A percentile compares a stretch with the other conserved stretches of the same genome.
phyloP scores from a whole-genome alignment of 305 asterid species.

The Fraxinus ornus region DNA sequence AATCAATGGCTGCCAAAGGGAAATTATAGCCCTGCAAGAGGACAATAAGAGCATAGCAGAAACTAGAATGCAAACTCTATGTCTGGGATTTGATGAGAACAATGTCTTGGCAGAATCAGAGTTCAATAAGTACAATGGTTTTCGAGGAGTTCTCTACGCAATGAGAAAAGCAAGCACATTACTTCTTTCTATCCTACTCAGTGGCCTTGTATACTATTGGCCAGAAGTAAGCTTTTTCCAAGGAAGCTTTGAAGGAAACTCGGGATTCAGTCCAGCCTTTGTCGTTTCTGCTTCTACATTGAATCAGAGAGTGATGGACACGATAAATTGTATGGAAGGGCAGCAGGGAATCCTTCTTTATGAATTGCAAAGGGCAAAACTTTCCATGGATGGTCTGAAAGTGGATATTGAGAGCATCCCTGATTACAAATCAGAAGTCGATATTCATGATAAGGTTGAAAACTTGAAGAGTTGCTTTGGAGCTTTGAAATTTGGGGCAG shows the following conservation, averaged over 20 bases:
- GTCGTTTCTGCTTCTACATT: conserved; percentile 54
- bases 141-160: conserved; percentile 61
- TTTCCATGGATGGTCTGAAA: conserved; percentile 51
- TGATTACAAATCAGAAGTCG: conserved; percentile 10
- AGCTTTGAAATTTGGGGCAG: conserved; percentile 64
- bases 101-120: conserved; percentile 47
- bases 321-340: conserved; percentile 24
- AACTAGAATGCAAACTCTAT: conserved; percentile 45
- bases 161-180: conserved; percentile 65
- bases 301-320: conserved; percentile 48
- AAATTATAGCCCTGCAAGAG: conserved; percentile 49
- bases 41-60: conserved; percentile 60
- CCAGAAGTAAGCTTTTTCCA: conserved; percentile 55
- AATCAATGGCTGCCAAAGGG: conserved; percentile 58
- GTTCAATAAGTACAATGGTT: conserved; percentile 64
- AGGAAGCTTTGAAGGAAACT: conserved; percentile 31
- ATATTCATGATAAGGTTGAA: conserved; percentile 43
- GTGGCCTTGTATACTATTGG: conserved; percentile 67
- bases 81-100: conserved; percentile 50
- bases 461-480: conserved; percentile 56
- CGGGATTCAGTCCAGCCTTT: conserved; percentile 42
- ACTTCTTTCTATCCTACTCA: conserved; percentile 55
- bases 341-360: conserved; percentile 52
- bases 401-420: conserved; percentile 44
- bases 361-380: conserved; percentile 51